Evolutionary conservation across 345 rosid genomes (phyloP), one percentile per base, ranked within the genome.

Genomic region (Anastatica hierochuntica): DNA sequence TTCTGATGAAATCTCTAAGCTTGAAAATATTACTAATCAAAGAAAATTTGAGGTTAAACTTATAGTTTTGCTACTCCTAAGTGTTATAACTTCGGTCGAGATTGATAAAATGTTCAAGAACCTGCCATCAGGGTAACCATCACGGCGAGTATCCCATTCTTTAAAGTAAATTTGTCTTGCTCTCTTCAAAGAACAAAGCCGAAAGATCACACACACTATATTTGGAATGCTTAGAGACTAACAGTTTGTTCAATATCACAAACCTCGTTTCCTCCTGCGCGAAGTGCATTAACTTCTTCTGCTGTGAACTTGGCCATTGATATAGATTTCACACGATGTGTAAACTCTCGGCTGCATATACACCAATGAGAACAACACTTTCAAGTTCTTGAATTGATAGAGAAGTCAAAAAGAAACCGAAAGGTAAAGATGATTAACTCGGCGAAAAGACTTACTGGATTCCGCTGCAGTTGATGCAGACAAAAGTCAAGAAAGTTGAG

Each of bases 231-330:
- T 10, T 13, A 21, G 12, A 44, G 8, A 5, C 1, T 19, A 12
- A 36, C 27, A 33, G 44, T 18, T 26, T 13, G 18, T 53, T 53
- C n/a, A 46, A 40, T 41, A 47, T 34, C 58, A 48, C 26, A 60
- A 40, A 83, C 97, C 95, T 84, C 85, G 68, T 90, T 90, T 39
- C 94, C 97, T 35, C 75, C 96, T 2, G 79, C 86, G 36, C 77
- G 83, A 66, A 90, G 94, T 56, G 79, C 74, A 56, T 42, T 71
- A 33, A 78, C 96, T 83, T 92, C 97, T 53, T 92, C 94, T 23
- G 75, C 62, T 18, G 74, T 79, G 59, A 92, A 92, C 66, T 77
- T 92, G 19, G 98, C 94, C 95, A 85, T 85, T 3, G 95, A 92
- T 40, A 92, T 60, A 5, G 98, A 88, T 60, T 92, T 92, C 56